Evolutionary conservation across 1,139 yeast genomes (phyloP), one percentile per base, ranked within the genome.

Genomic region (Yamadazyma membranifaciens): DNA sequence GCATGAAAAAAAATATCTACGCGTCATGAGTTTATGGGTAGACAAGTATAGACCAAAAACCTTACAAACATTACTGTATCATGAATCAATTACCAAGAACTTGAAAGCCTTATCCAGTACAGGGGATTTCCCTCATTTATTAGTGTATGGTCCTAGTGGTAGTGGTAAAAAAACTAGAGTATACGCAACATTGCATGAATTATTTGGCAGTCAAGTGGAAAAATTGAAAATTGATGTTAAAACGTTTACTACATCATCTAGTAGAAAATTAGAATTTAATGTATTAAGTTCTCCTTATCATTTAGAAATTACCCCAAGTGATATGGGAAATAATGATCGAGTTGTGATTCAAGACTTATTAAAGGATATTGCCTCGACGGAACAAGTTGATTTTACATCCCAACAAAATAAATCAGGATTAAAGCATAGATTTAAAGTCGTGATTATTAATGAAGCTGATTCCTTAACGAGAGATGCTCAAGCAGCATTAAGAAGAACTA

Each of bases 161-260:
- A 87, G 96, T 13, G 99, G 99, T 45, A 92, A 92, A 62, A 94
- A 92, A 69, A 94, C 98, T 3, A 77, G 98, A 52, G 87, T 91
- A 13, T 78, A 89, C 63, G 82, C 95, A 9, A 75, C 95, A 3
- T 66, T 92, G 41, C 75, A 81, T 44, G 91, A 87, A 54, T 73
- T 92, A 39, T 92, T 83, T 57, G 98, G 98, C 1, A 63, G 83
- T 3, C 86, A 83, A 42, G 89, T 87, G 16, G 92, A 87, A 49
- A 83, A 63, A 57, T 74, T 92, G 67, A 91, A 89, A 62, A 89
- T 92, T 41, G 98, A 91, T 56, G 87, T 91, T 31, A 83, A 95
- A 52, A 81, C 86, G 3, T 87, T 92, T 59, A 80, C 80, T 24
- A 83, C 95, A 0, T 71, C 88, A 2, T 75, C 75, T 36, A 78